Evolutionary conservation across 164 flowering plant genomes (phyloP).

Genomic region (Paratinospora sagittata): DNA sequence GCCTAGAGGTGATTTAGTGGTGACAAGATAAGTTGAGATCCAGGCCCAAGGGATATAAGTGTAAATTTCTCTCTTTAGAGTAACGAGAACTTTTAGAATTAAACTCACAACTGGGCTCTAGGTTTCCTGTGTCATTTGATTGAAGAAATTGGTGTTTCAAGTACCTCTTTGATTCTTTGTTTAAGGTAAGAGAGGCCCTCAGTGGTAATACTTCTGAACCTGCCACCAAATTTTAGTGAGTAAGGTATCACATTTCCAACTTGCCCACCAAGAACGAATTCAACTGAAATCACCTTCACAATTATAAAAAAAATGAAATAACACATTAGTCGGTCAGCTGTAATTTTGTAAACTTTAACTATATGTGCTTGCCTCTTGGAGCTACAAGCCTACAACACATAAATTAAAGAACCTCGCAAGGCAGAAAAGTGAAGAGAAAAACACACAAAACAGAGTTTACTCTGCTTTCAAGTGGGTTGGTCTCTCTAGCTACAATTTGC

Average conservation of each 20-base stretch:
- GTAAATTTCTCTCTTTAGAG: too few species aligned
- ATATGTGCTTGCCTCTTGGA: too few species aligned
- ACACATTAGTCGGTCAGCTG: background rate
- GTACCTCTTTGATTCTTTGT: slow-evolving; percentile 65
- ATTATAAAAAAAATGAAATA: too few species aligned
- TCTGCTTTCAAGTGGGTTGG: slow-evolving; percentile 56
- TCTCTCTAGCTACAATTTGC: slow-evolving; percentile 60
- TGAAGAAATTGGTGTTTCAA: background rate
- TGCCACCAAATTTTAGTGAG: slow-evolving; percentile 58
- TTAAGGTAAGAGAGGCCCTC: slow-evolving; percentile 38
- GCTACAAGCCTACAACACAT: too few species aligned
- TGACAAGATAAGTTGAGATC: too few species aligned
- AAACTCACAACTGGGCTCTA: too few species aligned
- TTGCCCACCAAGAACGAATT: slow-evolving; percentile 40
- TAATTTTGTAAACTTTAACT: too few species aligned
- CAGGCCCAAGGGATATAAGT: too few species aligned
- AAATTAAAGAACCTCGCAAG: background rate
- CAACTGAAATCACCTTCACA: slow-evolving; percentile 60
- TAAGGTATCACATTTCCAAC: slow-evolving; percentile 56
- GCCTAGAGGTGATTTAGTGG: too few species aligned
- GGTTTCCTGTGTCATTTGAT: background rate
- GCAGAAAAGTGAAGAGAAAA: background rate
- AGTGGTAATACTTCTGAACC: slow-evolving; percentile 45
- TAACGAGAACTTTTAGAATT: too few species aligned
- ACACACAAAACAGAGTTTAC: slow-evolving; percentile 21